Conservation (phyloP, 345 rosid genomes). For the Schrenkiella parvula region DNA sequence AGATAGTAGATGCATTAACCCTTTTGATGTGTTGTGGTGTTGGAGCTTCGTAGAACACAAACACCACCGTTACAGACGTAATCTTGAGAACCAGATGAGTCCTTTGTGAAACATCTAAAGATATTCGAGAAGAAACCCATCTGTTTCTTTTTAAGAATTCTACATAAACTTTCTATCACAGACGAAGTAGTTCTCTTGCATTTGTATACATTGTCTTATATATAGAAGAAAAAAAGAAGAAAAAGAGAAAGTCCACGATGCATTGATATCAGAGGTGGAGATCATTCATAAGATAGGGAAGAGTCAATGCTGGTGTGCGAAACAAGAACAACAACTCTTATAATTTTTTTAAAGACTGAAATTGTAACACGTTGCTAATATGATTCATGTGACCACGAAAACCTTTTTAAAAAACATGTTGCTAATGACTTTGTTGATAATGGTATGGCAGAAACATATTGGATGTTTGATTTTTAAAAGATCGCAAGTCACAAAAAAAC, state of each 20-base stretch:
- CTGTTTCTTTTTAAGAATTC: not conserved
- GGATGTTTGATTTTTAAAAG: too few species aligned
- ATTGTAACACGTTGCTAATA: not conserved
- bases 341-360: not conserved
- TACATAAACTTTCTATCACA: not conserved
- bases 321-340: too few species aligned
- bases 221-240: not conserved
- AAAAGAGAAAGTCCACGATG: not conserved
- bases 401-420: not conserved
- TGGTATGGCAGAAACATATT: too few species aligned
- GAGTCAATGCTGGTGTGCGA: slow-evolving; percentile 3
- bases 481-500: too few species aligned
- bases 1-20: slow-evolving; percentile 14
- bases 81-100: slow-evolving; percentile 18
- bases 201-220: slow-evolving; percentile 1
- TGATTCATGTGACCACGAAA: not conserved
- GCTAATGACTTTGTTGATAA: not conserved
- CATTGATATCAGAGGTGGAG: not conserved
- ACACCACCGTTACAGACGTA: slow-evolving; percentile 29
- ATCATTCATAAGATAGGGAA: not conserved
- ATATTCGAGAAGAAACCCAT: slow-evolving; percentile 29
- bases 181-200: not conserved
- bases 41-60: slow-evolving; percentile 28
- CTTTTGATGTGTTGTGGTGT: not conserved
- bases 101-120: slow-evolving; percentile 24